A percentile compares a stretch with the other conserved stretches of the same genome.
Evolutionary conservation across 2,329 filamentous ascomycete genomes (phyloP).

Genomic region (Fusarium mangiferae): DNA sequence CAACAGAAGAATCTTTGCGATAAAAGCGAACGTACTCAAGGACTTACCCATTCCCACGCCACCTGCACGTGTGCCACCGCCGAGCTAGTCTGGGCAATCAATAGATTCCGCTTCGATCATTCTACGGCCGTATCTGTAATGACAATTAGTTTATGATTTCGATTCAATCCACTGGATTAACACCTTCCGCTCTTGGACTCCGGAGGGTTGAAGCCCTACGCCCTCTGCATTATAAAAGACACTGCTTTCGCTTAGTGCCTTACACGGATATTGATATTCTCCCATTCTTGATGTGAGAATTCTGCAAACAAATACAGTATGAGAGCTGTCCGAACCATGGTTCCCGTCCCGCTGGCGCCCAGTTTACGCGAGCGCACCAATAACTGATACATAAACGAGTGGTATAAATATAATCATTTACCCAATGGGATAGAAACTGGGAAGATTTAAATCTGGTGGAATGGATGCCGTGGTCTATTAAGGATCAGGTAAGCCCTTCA

Average conservation of each 20-base stretch:
- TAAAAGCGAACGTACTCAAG: too few species aligned
- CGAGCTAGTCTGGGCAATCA: too few species aligned
- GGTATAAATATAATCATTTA: not conserved
- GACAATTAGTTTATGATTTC: too few species aligned
- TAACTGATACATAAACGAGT: not conserved
- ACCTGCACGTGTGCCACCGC: too few species aligned
- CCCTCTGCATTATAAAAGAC: not conserved
- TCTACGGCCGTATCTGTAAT: too few species aligned
- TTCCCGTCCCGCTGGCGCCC: not conserved
- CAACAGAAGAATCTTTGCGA: too few species aligned
- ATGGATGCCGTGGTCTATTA: not conserved
- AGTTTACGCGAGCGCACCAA: not conserved
- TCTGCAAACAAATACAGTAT: not conserved
- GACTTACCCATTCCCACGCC: too few species aligned
- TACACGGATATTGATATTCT: not conserved
- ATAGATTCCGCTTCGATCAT: too few species aligned
- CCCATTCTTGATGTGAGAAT: not conserved
- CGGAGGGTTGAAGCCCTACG: not conserved
- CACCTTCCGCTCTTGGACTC: not conserved
- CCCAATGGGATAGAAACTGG: not conserved
- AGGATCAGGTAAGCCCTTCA: not conserved
- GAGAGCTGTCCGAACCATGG: not conserved
- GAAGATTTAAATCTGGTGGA: not conserved
- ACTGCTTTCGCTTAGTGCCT: not conserved
- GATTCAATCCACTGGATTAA: not conserved